Conservation (phyloP, 306 rosid genomes). For the Herpetospermum pedunculosum region DNA sequence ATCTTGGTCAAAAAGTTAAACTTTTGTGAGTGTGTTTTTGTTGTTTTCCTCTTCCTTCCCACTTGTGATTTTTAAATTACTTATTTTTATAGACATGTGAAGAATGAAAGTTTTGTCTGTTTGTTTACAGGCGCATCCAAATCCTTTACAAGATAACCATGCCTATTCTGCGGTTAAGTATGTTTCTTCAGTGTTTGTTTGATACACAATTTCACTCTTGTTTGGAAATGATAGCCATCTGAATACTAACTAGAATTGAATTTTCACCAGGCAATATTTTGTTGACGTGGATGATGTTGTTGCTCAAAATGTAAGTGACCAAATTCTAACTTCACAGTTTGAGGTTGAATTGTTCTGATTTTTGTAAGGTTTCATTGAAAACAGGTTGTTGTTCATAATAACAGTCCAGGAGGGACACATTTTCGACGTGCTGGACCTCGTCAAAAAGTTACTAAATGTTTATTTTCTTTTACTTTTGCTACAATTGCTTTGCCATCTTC, state of each 20-base stretch:
- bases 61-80: not conserved
- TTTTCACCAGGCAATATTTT: conserved; percentile 71
- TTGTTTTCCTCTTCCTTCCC: not conserved
- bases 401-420: conserved; percentile 78
- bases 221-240: not conserved
- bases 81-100: not conserved
- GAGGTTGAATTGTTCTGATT: not conserved
- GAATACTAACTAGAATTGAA: not conserved
- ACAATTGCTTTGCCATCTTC: not conserved
- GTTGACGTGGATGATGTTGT: conserved; percentile 78
- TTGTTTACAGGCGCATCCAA: conserved; percentile 39
- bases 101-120: not conserved
- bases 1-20: not conserved
- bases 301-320: conserved; percentile 46
- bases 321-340: not conserved
- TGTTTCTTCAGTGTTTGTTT: not conserved
- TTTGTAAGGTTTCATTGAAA: not conserved
- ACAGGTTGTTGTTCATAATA: conserved; percentile 70
- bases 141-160: conserved; percentile 81
- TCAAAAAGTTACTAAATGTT: conserved; percentile 39
- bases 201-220: not conserved
- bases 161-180: conserved; percentile 92
- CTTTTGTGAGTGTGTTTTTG: not conserved
- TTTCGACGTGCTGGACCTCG: conserved; percentile 97
- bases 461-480: not conserved